These are phyloP conservation scores for Elsinoe perseae DNA, from an alignment of 2,329 filamentous ascomycete species.

Conservation along the genomic window DNA sequence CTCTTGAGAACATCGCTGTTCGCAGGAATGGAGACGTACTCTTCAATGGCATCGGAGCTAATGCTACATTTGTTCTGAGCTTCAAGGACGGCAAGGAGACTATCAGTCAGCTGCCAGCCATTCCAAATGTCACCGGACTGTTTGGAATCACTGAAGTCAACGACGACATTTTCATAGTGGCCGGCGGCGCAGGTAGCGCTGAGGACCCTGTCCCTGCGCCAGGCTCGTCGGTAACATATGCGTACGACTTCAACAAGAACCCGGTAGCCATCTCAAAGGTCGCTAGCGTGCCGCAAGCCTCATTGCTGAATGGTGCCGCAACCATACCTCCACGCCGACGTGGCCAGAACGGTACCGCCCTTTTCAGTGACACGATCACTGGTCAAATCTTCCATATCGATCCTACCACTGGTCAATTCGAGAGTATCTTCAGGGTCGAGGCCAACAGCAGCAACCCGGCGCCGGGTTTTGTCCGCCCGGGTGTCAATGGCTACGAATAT, in stretches of 20 bases:
- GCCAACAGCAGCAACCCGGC: neutral
- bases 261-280: slow-evolving; percentile 3
- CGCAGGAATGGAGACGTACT: neutral
- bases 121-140: neutral
- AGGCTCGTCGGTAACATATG: neutral
- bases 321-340: slow-evolving; percentile 1
- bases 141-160: slow-evolving; percentile 1
- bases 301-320: neutral
- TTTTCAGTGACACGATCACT: slow-evolving; percentile 4
- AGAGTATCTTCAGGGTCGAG: slow-evolving; percentile 7
- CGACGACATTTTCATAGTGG: neutral
- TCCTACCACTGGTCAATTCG: neutral
- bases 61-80: neutral
- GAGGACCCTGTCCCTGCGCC: neutral
- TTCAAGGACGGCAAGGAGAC: neutral
- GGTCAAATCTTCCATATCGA: slow-evolving; percentile 12
- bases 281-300: neutral
- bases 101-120: neutral
- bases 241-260: slow-evolving; percentile 2
- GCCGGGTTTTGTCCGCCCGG: neutral
- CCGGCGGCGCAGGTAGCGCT: neutral
- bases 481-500: slow-evolving; percentile 10
- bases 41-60: neutral
- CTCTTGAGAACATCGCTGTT: slow-evolving; percentile 5
- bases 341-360: neutral